Conservation (phyloP, 768 basidiomycete genomes). For the Mycena galopus region DNA sequence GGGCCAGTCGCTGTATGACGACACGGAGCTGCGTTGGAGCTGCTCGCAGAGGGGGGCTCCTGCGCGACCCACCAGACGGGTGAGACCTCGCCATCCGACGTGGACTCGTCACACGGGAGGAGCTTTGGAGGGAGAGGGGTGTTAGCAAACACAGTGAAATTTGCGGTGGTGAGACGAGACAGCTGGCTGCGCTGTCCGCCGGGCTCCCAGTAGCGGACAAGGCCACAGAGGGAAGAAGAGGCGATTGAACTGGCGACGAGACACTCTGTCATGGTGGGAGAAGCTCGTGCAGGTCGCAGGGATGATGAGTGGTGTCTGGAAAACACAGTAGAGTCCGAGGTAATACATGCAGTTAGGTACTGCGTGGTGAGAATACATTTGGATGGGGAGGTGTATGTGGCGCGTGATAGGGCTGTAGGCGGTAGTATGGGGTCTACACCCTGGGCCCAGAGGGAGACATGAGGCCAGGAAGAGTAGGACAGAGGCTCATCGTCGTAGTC, state of each 20-base stretch:
- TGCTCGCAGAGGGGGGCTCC: constrained; percentile 31
- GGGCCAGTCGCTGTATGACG: constrained; percentile 48
- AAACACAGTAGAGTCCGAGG: constrained; percentile 38
- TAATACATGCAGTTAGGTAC: constrained; percentile 51
- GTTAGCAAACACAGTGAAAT: constrained; percentile 43
- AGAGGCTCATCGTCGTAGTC: constrained; percentile 32
- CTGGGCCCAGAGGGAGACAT: constrained; percentile 50
- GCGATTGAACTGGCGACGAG: constrained; percentile 36
- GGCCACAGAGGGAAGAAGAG: constrained; percentile 50
- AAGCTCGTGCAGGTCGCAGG: constrained; percentile 37
- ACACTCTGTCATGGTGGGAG: constrained; percentile 26
- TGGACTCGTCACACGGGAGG: constrained; percentile 33
- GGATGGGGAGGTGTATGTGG: constrained; percentile 17
- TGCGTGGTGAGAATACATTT: constrained; percentile 60
- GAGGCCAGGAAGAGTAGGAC: constrained; percentile 17
- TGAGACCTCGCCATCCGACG: constrained; percentile 38
- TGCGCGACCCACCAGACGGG: constrained; percentile 40
- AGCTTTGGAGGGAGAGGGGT: constrained; percentile 34
- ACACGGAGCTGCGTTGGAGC: constrained; percentile 31
- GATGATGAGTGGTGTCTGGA: constrained; percentile 33
- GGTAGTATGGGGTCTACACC: constrained; percentile 42
- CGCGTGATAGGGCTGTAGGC: neutral
- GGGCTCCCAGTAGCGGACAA: constrained; percentile 61
- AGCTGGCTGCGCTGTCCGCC: constrained; percentile 19
- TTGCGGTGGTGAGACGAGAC: constrained; percentile 27